These are phyloP conservation scores for Gyromitra esculenta DNA, from an alignment of 2,329 filamentous ascomycete species.

Conservation along the genomic window DNA sequence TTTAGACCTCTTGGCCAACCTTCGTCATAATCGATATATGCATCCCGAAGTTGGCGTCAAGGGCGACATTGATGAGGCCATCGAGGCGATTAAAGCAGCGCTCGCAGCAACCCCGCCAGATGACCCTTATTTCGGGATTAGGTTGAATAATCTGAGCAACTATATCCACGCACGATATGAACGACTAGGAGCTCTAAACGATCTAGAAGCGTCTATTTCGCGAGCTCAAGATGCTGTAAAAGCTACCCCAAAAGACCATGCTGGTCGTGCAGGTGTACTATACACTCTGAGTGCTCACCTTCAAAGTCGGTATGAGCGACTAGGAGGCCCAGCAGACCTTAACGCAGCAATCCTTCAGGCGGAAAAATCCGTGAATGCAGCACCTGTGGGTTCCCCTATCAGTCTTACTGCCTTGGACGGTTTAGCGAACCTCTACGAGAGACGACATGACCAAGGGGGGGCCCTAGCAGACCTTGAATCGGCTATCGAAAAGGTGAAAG, in stretches of 20 bases:
- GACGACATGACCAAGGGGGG: not conserved
- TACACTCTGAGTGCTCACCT: not conserved
- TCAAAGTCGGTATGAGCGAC: not conserved
- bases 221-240: slow-evolving; percentile 13
- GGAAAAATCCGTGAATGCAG: not conserved
- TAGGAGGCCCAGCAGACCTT: not conserved
- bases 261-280: not conserved
- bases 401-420: not conserved
- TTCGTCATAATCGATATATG: no score
- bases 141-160: no score
- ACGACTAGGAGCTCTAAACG: not conserved
- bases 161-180: no score
- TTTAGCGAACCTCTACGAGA: not conserved
- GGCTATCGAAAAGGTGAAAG: not conserved
- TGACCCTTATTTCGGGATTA: no score
- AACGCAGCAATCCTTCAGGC: not conserved
- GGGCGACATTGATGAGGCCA: no score
- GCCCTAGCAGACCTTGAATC: not conserved
- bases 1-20: no score
- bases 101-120: no score
- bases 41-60: no score
- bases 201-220: not conserved
- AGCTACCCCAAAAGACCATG: not conserved
- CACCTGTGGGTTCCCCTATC: not conserved
- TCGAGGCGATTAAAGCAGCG: no score